A percentile compares a stretch with the other conserved stretches of the same genome.
phyloP scores from a whole-genome alignment of 305 asterid species.

The Solanum chacoense region DNA sequence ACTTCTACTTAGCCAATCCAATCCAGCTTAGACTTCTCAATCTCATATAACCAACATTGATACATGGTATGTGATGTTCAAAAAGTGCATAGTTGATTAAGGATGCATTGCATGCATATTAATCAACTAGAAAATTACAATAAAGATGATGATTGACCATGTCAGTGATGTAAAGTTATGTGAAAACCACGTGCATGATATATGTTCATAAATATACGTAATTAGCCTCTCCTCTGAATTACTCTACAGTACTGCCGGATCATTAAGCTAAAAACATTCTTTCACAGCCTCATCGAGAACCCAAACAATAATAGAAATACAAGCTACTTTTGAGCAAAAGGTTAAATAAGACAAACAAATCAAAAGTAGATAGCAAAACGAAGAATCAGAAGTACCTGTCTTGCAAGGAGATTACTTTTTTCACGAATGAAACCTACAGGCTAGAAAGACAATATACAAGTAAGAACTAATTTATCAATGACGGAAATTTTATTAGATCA shows the following conservation, averaged over 20 bases:
- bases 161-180: background rate
- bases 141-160: background rate
- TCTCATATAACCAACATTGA: background rate
- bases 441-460: conserved; percentile 31
- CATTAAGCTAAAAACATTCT: background rate
- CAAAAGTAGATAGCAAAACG: background rate
- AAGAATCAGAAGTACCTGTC: conserved; percentile 53
- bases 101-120: background rate
- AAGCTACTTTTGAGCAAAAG: background rate
- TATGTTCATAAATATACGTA: background rate
- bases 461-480: background rate
- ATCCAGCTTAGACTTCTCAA: background rate
- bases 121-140: background rate
- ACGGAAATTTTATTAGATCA: background rate
- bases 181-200: background rate
- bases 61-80: background rate
- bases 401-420: conserved; percentile 73
- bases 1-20: background rate
- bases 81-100: background rate
- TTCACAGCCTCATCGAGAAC: background rate
- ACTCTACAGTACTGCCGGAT: background rate
- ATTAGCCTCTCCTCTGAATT: background rate
- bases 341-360: background rate
- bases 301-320: background rate
- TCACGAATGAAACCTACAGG: conserved; percentile 95